Evolutionary conservation across 306 rosid species (phyloP).

Genomic region (Canavalia ensiformis): DNA sequence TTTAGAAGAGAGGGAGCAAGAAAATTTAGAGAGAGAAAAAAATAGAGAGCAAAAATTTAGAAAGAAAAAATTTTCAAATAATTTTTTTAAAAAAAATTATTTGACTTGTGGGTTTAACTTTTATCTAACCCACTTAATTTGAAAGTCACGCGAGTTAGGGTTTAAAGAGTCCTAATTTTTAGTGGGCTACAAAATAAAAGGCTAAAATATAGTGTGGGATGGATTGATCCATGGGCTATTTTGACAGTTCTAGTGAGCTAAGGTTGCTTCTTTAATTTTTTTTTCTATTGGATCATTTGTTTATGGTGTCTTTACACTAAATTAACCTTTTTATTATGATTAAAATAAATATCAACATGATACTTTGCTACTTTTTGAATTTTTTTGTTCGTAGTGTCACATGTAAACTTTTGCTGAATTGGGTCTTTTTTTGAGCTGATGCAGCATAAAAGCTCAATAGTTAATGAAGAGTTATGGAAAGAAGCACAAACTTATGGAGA

Average conservation of each 20-base stretch:
- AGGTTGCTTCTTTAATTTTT: conserved; percentile 17
- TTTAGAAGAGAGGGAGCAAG: too few relatives aligned
- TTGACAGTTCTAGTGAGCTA: background rate
- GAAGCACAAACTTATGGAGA: conserved; percentile 95
- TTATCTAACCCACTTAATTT: too few relatives aligned
- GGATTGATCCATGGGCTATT: too few relatives aligned
- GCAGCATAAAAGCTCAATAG: conserved; percentile 96
- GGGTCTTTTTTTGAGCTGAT: conserved; percentile 51
- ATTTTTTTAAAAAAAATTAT: too few relatives aligned
- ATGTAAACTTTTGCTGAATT: conserved; percentile 41
- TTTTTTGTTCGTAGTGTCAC: conserved; percentile 36
- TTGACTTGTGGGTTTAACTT: too few relatives aligned
- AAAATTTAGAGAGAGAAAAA: too few relatives aligned
- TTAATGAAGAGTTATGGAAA: conserved; percentile 94
- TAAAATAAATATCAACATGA: conserved; percentile 27
- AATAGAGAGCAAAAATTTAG: too few relatives aligned
- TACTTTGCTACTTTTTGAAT: background rate
- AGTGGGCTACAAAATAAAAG: too few relatives aligned
- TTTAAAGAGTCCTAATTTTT: too few relatives aligned
- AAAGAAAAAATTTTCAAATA: too few relatives aligned
- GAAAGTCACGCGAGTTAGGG: too few relatives aligned
- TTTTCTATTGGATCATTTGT: conserved; percentile 28
- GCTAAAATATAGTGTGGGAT: too few relatives aligned
- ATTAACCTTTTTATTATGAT: conserved; percentile 32
- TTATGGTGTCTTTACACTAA: conserved; percentile 18